These are phyloP conservation scores for Stemphylium lycopersici DNA, from an alignment of 2,329 filamentous ascomycete species.

Conservation along the genomic window DNA sequence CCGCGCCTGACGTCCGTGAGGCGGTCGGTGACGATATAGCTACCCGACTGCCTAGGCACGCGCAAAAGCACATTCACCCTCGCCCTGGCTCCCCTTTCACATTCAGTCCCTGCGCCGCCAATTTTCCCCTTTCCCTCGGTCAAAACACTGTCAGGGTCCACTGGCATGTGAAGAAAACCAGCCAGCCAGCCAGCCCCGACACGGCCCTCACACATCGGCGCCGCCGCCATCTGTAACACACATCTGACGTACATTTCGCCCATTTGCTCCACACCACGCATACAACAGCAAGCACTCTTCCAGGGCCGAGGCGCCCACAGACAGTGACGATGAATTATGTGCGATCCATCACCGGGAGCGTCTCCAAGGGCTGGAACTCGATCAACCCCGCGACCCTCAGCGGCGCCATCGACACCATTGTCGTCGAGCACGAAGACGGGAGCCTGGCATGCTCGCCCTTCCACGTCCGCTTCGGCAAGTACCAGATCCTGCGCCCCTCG, in stretches of 20 bases:
- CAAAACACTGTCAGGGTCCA: background rate
- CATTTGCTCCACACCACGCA: background rate
- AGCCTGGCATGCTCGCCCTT: conserved; percentile 91
- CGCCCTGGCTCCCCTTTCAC: background rate
- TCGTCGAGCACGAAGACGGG: conserved; percentile 94
- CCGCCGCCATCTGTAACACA: background rate
- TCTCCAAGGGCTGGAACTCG: conserved; percentile 99
- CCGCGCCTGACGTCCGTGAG: conserved; percentile 14
- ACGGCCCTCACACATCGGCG: background rate
- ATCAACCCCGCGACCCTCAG: conserved; percentile 98
- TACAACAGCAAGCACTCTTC: conserved; percentile 1
- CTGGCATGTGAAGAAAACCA: conserved; percentile 18
- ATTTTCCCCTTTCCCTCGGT: background rate
- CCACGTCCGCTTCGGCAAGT: conserved; percentile 98
- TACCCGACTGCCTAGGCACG: conserved; percentile 2
- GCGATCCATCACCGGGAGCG: conserved; percentile 89
- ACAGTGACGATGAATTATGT: conserved; percentile 87
- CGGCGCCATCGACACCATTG: conserved; percentile 98
- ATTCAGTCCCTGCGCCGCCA: background rate
- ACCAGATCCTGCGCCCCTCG: conserved; percentile 89
- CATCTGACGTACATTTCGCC: conserved; percentile 5
- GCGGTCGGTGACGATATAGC: conserved; percentile 17
- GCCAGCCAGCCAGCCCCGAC: background rate
- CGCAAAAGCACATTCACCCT: conserved; percentile 4
- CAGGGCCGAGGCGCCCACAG: conserved; percentile 11